Evolutionary conservation across 73 alveolate genomes (phyloP), one percentile per base, ranked within the genome.

Genomic region (Paramecium primaurelia): DNA sequence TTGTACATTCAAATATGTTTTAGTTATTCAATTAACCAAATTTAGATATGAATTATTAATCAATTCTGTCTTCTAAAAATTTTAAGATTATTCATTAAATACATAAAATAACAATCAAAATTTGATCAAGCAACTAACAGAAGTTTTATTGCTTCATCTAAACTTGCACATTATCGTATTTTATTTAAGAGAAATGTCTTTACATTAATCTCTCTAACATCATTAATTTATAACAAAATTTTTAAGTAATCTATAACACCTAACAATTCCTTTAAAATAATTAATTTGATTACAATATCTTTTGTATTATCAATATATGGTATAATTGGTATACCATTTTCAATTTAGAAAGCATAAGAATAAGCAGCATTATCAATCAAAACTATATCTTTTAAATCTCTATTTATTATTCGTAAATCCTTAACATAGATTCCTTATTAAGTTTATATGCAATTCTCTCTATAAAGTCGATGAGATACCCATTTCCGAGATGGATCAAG

Each of bases 321-420:
- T 38, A 97, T 96, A 7, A 97, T 97, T 5, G 99, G 99, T 28
- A 97, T 97, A 51, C 99, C 99, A 93, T 97, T 97, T 58, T 95
- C 96, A 20, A 97, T 88, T 86, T 95, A 93, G 64, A 94, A 97
- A 8, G 97, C 96, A 93, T 95, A 97, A 2, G 98, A 96, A 58
- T 95, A 94, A 71, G 97, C 98, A 25, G 99, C 97, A 69, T 96
- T 95, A 92, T 97, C 99, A 2, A 97, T 97, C 20, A 97, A 59
- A 26, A 97, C 94, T 12, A 95, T 77, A 47, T 96, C 97, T 87
- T 89, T 92, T 71, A 97, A 88, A 45, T 86, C 47, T 45, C 97
- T 86, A 58, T 75, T 86, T 18, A 94, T 71, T 14, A 94, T 89
- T 77, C 97, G 51, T 44, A 94, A 59, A 87, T 94, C 97, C 49